phyloP scores from a whole-genome alignment of 257 asterid genomes.

The Hygrophila difformis region DNA sequence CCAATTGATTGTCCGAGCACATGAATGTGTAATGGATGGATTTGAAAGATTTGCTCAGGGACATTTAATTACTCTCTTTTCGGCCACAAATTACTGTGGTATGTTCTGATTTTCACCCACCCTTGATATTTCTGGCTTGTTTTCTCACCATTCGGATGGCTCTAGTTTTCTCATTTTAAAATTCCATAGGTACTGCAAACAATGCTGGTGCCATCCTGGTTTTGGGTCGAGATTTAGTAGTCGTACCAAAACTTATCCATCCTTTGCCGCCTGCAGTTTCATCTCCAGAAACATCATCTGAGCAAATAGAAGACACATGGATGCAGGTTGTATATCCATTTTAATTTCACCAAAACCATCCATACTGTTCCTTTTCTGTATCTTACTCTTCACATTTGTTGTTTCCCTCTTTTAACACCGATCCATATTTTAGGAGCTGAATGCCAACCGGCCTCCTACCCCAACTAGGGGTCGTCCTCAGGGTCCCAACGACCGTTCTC shows the following conservation, averaged over 20 bases:
- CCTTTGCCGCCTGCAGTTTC: conserved; percentile 95
- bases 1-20: conserved; percentile 91
- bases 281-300: conserved; percentile 90
- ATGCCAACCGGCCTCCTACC: conserved; percentile 95
- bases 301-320: conserved; percentile 91
- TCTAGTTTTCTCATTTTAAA: conserved; percentile 6
- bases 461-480: conserved; percentile 99
- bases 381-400: background rate
- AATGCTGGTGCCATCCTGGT: conserved; percentile 99
- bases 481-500: conserved; percentile 84
- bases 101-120: conserved; percentile 2
- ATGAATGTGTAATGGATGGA: conserved; percentile 99
- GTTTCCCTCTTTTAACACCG: background rate
- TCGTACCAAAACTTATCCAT: conserved; percentile 93
- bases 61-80: conserved; percentile 84
- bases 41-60: conserved; percentile 99
- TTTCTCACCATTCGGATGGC: no score
- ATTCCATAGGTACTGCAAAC: conserved; percentile 76
- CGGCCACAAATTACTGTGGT: conserved; percentile 98
- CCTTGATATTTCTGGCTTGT: no score
- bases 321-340: conserved; percentile 74
- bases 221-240: conserved; percentile 97
- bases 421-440: conserved; percentile 81
- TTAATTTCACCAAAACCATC: background rate
- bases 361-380: background rate